Evolutionary conservation across 768 basidiomycete genomes (phyloP), one percentile per base, ranked within the genome.

Genomic region (Zangia roseola): DNA sequence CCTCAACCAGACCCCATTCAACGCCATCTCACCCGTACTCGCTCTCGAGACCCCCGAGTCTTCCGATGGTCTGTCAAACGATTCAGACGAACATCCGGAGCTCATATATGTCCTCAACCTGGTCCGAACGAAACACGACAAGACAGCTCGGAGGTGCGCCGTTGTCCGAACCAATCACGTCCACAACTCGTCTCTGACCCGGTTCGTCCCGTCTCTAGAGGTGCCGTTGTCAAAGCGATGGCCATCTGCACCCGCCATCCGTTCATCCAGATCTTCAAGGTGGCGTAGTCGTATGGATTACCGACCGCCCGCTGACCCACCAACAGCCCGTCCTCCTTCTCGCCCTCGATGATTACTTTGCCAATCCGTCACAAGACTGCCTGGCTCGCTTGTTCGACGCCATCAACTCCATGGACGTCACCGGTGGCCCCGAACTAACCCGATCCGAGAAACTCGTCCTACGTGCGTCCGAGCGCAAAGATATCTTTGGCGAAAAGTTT

Each of bases 211-310:
- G 39, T 35, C 35, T 43, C 30, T 56, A 94, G 94, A 72, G 94
- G 94, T 45, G 94, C 94, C 0, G 82, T 89, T 52, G 93, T 97
- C 50, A 91, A 97, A 70, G 94, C 94, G 2, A 79, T 97, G 71
- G 94, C 94, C 20, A 89, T 97, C 53, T 94, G 90, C 63, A 94
- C 92, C 1, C 83, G 86, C 28, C 88, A 94, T 69, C 92, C 94
- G 0, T 97, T 88, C 66, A 93, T 97, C 50, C 92, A 97, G 60
- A 90, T 97, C 57, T 97, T 93, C 80, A 94, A 95, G 79, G 93
- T 86, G 48, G 53, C n/a, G 75, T 56, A 24, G 28, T 12, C 40
- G 26, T 19, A 45, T 10, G 21, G 42, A 7, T 20, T 36, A 26
- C 28, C n/a, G 28, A 41, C 40, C 38, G 41, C 55, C 52, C 40